A percentile compares a stretch with the other conserved stretches of the same genome.
These are phyloP conservation scores for Cutaneotrichosporon sp. DNA, from an alignment of 1,284 basidiomycete species.

Conservation along the genomic window DNA sequence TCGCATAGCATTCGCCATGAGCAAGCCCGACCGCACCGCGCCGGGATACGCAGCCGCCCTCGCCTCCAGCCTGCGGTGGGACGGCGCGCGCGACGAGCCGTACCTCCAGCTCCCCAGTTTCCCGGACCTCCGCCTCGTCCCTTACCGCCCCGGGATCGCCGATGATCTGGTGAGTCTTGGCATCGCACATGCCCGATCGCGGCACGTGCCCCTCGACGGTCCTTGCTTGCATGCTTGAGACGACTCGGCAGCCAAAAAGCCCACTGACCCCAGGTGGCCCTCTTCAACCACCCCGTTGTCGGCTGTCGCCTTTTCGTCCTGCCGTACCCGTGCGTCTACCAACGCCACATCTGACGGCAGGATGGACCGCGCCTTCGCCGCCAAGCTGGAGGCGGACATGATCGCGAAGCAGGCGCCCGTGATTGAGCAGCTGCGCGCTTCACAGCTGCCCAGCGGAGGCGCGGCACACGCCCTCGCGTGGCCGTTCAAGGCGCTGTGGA, in stretches of 20 bases:
- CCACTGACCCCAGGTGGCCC: conserved; percentile 20
- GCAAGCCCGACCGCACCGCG: conserved; percentile 5
- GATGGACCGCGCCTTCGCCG: conserved; percentile 20
- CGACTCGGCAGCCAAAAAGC: neutral
- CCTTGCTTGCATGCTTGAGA: too few species aligned
- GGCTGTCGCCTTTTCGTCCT: conserved; percentile 26
- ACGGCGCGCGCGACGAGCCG: conserved; percentile 25
- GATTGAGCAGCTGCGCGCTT: neutral
- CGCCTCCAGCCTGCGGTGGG: conserved; percentile 24
- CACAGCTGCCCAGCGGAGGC: too few species aligned
- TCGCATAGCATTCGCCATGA: too few species aligned
- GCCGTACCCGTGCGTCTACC: conserved; percentile 30
- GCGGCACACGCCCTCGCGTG: neutral
- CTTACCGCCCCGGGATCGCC: conserved; percentile 25
- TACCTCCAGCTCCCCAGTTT: conserved; percentile 33
- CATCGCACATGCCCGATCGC: neutral
- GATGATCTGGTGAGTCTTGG: conserved; percentile 20
- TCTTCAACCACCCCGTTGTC: conserved; percentile 29
- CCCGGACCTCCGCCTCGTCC: conserved; percentile 27
- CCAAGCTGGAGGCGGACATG: conserved; percentile 14
- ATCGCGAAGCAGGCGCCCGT: neutral
- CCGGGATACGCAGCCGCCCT: conserved; percentile 11
- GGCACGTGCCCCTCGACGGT: too few species aligned
- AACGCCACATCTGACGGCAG: conserved; percentile 7
- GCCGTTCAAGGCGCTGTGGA: conserved; percentile 26